Conservation (phyloP, 164 flowering plant genomes). For the Dillenia turbinata region DNA sequence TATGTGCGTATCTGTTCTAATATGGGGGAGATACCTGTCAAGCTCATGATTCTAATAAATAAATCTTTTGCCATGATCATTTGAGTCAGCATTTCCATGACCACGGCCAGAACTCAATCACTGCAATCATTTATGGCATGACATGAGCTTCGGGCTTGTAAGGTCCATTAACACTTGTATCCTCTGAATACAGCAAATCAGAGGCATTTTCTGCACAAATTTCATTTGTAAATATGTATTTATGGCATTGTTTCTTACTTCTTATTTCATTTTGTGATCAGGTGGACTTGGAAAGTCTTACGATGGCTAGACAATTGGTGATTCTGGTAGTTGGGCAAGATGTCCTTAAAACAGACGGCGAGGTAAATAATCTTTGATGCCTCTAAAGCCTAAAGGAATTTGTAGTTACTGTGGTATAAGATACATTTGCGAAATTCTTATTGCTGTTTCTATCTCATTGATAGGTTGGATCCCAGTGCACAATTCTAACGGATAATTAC, state of each 20-base stretch:
- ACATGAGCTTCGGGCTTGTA: no score
- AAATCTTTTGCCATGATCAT: no score
- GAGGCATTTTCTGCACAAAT: no score
- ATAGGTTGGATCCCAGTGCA: conserved; percentile 63
- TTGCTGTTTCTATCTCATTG: not conserved
- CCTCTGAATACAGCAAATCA: no score
- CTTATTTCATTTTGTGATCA: conserved; percentile 17
- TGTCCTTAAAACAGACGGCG: conserved; percentile 43
- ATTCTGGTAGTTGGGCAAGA: conserved; percentile 65
- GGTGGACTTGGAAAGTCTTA: conserved; percentile 66
- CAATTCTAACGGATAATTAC: conserved; percentile 71
- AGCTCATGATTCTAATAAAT: no score
- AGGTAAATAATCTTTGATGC: conserved; percentile 31
- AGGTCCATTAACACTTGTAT: no score
- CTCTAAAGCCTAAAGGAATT: not conserved
- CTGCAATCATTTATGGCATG: no score
- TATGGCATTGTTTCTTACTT: not conserved
- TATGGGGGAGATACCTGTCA: no score
- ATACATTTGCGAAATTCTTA: not conserved
- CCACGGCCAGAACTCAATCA: no score
- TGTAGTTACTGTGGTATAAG: not conserved
- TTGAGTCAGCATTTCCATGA: no score
- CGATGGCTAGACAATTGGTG: conserved; percentile 44
- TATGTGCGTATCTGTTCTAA: no score
- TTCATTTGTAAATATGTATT: no score